Evolutionary conservation across 2,329 filamentous ascomycete genomes (phyloP).

Genomic region (Sclerotinia subarctica): DNA sequence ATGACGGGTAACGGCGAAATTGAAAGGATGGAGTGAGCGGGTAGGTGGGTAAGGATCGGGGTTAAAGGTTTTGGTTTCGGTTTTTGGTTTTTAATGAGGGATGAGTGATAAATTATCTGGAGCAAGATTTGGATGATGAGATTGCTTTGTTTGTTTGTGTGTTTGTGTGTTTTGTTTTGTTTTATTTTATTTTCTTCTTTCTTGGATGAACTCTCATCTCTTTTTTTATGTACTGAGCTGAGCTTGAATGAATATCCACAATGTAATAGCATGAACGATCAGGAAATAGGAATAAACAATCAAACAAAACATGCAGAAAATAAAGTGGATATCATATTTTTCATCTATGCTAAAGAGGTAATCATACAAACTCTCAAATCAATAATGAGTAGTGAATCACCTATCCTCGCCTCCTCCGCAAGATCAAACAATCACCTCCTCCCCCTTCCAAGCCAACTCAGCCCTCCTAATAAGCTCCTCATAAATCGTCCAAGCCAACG

Average conservation of each 20-base stretch:
- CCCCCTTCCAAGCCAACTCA: conserved; percentile 36
- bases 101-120: not conserved
- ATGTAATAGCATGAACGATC: not conserved
- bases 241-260: conserved; percentile 15
- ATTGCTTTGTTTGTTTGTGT: not conserved
- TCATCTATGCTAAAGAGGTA: not conserved
- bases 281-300: too few relatives aligned
- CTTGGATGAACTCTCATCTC: conserved; percentile 11
- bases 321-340: not conserved
- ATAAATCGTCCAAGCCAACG: conserved; percentile 96
- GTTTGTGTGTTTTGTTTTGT: not conserved
- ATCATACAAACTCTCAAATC: not conserved
- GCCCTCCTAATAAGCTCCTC: conserved; percentile 84
- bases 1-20: not conserved
- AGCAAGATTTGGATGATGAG: not conserved
- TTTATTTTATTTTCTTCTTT: not conserved
- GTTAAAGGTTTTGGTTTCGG: too few relatives aligned
- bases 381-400: not conserved
- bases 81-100: not conserved
- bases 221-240: not conserved
- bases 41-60: not conserved
- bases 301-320: not conserved
- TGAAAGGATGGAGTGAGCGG: not conserved
- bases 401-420: not conserved
- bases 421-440: conserved; percentile 7